phyloP scores from a whole-genome alignment of 2,329 filamentous ascomycete genomes.

The Pseudomassariella vexata region DNA sequence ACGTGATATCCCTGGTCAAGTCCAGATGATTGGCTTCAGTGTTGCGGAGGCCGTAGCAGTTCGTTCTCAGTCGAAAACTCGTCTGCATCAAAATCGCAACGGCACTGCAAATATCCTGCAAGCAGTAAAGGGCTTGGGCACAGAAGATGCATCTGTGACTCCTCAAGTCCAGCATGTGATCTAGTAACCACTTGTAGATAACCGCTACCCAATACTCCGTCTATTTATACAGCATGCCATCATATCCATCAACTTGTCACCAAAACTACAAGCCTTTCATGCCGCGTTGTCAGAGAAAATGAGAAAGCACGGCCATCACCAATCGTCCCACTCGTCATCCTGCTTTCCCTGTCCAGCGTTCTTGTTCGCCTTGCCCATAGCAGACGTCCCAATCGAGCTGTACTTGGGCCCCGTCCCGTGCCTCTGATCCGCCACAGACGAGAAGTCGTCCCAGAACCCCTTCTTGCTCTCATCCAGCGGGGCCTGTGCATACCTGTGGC shows the following conservation, averaged over 20 bases:
- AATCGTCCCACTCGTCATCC: conserved; percentile 60
- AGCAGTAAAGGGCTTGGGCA: too few relatives aligned
- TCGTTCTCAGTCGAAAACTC: too few relatives aligned
- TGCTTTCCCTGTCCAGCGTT: conserved; percentile 29
- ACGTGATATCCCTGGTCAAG: conserved; percentile 11
- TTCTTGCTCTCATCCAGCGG: conserved; percentile 61
- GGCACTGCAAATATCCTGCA: too few relatives aligned
- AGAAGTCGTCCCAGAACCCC: conserved; percentile 91
- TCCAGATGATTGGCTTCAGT: too few relatives aligned
- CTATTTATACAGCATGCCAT: conserved; percentile 16
- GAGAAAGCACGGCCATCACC: too few relatives aligned
- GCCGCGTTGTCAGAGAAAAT: too few relatives aligned
- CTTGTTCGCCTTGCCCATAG: conserved; percentile 49
- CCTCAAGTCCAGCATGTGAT: too few relatives aligned
- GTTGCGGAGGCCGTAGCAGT: too few relatives aligned
- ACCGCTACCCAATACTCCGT: conserved; percentile 19
- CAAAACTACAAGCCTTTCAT: too few relatives aligned
- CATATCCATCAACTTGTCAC: conserved; percentile 12
- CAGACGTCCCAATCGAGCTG: conserved; percentile 52
- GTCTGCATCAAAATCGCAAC: too few relatives aligned
- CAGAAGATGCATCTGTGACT: too few relatives aligned
- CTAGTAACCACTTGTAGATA: too few relatives aligned
- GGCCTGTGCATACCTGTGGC: conserved; percentile 22
- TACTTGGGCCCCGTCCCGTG: conserved; percentile 29
- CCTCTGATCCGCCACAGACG: conserved; percentile 57